Evolutionary conservation across 192 early-diverging fungal species (phyloP).

Genomic region (Coemansia umbellata): DNA sequence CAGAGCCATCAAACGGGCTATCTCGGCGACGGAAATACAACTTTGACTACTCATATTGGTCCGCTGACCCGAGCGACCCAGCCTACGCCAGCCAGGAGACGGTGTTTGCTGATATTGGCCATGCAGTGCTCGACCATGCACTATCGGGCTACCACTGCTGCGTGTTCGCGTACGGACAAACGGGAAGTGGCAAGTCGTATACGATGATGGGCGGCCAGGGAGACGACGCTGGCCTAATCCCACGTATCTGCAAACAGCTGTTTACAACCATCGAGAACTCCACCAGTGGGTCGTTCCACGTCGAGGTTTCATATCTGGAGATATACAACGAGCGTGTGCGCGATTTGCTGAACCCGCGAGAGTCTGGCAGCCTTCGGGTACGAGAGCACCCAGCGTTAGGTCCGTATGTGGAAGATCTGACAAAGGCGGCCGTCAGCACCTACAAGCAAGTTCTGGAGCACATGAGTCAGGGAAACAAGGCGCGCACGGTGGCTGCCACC

Average conservation of each 20-base stretch:
- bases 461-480: slow-evolving; percentile 81
- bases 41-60: slow-evolving; percentile 91
- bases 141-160: slow-evolving; percentile 90
- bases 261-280: slow-evolving; percentile 62
- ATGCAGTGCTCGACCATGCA: slow-evolving; percentile 76
- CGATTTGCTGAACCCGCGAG: slow-evolving; percentile 74
- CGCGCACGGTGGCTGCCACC: slow-evolving; percentile 83
- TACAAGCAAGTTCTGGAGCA: slow-evolving; percentile 64
- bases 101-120: slow-evolving; percentile 74
- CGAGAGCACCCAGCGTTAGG: slow-evolving; percentile 75
- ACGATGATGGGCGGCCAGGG: slow-evolving; percentile 60
- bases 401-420: slow-evolving; percentile 92
- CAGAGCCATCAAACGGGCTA: too few species aligned
- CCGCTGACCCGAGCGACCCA: slow-evolving; percentile 59
- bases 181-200: slow-evolving; percentile 56
- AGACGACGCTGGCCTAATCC: slow-evolving; percentile 79
- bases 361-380: slow-evolving; percentile 73
- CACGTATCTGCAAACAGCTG: slow-evolving; percentile 74
- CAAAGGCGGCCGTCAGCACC: slow-evolving; percentile 74
- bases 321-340: slow-evolving; percentile 85
- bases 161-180: slow-evolving; percentile 80
- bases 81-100: slow-evolving; percentile 68
- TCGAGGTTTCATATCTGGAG: slow-evolving; percentile 88
- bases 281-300: slow-evolving; percentile 49
- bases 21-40: slow-evolving; percentile 60